A percentile compares a stretch with the other conserved stretches of the same genome.
Evolutionary conservation across 176 grass and related monocot genomes (phyloP).

Genomic region (Carex kokanica): DNA sequence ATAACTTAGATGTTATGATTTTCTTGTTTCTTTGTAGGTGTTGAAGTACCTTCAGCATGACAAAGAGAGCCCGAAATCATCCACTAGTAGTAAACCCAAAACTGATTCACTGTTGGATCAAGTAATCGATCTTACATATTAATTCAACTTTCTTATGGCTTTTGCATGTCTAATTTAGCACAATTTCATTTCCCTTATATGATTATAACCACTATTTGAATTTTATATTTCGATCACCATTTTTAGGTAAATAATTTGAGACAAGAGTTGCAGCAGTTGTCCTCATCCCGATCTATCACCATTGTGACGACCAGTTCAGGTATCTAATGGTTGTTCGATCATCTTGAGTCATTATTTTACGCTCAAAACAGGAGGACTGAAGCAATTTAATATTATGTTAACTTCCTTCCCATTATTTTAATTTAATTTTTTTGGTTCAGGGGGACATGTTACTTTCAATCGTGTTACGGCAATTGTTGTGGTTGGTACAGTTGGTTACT

Average conservation of each 20-base stretch:
- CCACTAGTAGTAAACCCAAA: constrained; percentile 25
- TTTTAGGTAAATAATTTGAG: constrained; percentile 48
- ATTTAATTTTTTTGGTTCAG: constrained; percentile 22
- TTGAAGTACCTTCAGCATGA: constrained; percentile 23
- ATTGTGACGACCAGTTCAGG: constrained; percentile 39
- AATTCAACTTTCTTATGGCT: background rate
- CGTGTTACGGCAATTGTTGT: constrained; percentile 45
- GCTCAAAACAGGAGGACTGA: background rate
- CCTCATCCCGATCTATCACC: constrained; percentile 28
- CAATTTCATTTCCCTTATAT: background rate
- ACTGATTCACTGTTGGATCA: constrained; percentile 25
- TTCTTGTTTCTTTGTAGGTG: constrained; percentile 23
- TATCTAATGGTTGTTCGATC: background rate
- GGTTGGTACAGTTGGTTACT: constrained; percentile 78
- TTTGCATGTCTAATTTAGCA: background rate
- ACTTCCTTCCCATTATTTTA: background rate
- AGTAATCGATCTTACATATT: constrained; percentile 21
- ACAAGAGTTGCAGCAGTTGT: constrained; percentile 32
- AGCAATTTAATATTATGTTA: background rate
- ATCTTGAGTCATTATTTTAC: background rate
- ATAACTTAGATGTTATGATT: background rate
- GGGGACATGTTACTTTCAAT: constrained; percentile 23
- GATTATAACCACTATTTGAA: background rate
- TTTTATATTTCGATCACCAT: background rate
- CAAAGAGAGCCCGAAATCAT: constrained; percentile 25